Conservation (phyloP, 1,284 basidiomycete species). For the Puccinia polysora region DNA sequence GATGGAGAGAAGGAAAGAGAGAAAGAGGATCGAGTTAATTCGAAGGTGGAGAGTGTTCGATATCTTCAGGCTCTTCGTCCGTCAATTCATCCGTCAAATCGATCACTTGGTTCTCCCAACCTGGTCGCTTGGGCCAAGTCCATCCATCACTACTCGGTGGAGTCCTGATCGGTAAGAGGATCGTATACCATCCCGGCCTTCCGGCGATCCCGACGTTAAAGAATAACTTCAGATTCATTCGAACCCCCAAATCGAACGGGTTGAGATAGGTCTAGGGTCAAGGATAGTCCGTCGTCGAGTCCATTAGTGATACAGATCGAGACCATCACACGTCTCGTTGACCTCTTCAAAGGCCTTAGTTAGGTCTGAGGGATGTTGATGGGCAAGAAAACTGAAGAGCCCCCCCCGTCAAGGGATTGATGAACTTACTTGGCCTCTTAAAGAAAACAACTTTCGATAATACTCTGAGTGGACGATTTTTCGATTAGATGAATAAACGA, state of each 20-base stretch:
- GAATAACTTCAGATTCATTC: slow-evolving; percentile 73
- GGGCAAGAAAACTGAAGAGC: too few relatives aligned
- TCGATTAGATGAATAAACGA: background rate
- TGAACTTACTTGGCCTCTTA: slow-evolving; percentile 3
- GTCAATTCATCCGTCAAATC: slow-evolving; percentile 60
- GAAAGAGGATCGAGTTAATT: too few relatives aligned
- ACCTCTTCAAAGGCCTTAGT: background rate
- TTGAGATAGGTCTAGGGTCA: slow-evolving; percentile 64
- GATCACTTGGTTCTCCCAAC: slow-evolving; percentile 57
- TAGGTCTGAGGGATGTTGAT: background rate
- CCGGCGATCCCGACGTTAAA: slow-evolving; percentile 72
- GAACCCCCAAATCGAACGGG: slow-evolving; percentile 76
- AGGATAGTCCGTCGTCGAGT: too few relatives aligned
- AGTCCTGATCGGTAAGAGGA: slow-evolving; percentile 73
- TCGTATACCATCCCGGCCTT: slow-evolving; percentile 72
- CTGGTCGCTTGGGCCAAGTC: slow-evolving; percentile 68
- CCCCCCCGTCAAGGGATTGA: too few relatives aligned
- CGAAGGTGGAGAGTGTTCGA: too few relatives aligned
- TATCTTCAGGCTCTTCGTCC: slow-evolving; percentile 44
- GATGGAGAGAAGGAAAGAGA: too few relatives aligned
- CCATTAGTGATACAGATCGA: too few relatives aligned
- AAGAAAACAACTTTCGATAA: slow-evolving; percentile 4
- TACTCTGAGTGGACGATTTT: background rate
- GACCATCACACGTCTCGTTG: too few relatives aligned
- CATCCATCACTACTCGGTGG: slow-evolving; percentile 80